Percentiles rank a stretch among this genome's conserved stretches.
phyloP scores from a whole-genome alignment of 768 basidiomycete genomes.

The Suillus occidentalis region DNA sequence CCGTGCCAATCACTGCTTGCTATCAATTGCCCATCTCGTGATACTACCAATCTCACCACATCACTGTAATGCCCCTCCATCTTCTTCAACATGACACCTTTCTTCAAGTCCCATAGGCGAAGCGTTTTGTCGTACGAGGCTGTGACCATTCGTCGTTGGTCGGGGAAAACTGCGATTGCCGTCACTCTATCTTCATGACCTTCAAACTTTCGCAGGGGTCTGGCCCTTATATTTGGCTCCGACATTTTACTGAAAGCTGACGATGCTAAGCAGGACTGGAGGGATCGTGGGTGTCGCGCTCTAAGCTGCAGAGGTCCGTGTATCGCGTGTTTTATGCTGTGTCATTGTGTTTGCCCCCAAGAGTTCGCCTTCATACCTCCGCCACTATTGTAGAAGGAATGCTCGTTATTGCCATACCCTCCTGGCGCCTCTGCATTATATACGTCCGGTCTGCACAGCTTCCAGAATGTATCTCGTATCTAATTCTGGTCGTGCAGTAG shows the following conservation, averaged over 20 bases:
- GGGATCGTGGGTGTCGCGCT: not conserved
- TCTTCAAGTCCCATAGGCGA: not conserved
- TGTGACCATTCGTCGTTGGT: not conserved
- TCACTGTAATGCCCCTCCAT: too few species aligned
- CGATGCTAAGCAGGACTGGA: not conserved
- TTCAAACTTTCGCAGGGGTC: not conserved
- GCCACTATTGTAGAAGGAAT: not conserved
- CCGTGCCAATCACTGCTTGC: not conserved
- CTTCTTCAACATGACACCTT: not conserved
- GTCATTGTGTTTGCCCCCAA: not conserved
- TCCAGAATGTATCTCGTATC: not conserved
- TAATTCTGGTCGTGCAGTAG: not conserved
- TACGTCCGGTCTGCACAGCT: too few species aligned
- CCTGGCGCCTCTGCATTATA: not conserved
- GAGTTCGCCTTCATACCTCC: not conserved
- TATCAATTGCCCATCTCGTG: not conserved
- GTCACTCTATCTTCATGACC: not conserved
- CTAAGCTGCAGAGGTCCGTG: not conserved
- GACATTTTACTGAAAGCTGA: not conserved
- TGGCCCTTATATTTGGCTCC: not conserved
- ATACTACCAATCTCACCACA: not conserved
- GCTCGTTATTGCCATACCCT: not conserved
- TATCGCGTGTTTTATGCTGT: not conserved
- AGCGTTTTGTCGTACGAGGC: not conserved
- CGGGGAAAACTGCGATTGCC: not conserved